Base-by-base conservation (phyloP, 2,329 filamentous ascomycete species). In the Calonectria honghensis region DNA sequence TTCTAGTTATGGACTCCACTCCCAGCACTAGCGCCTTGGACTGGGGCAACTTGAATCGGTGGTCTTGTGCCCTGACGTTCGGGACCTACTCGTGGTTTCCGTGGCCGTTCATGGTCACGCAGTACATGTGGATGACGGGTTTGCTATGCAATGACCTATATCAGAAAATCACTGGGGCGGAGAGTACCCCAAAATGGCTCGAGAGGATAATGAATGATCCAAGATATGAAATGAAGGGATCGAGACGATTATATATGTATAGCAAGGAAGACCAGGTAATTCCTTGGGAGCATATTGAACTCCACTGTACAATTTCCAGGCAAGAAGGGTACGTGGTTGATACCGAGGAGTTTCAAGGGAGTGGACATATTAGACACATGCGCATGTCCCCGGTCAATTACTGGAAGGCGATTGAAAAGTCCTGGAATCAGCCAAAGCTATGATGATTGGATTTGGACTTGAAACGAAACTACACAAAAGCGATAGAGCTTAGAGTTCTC, bases 21-120 rank as follows among this genome's bases (percentile, higher is more conserved):
- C 51, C 51, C 7, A 18, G 51, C 16, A 54, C 51, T 4, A 31
- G 27, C 29, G 51, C 27, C 14, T 11, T 54, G 14, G 27, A 31
- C 29, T 54, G 51, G 51, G 51, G 51, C 29, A 54, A 54, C 29
- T 32, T 54, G 51, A 54, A 20, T 16, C 27, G 51, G 16, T 54
- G 51, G 51, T 54, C 51, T 20, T 6, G 29, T 11, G 51, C 51
- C 51, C 20, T 54, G 51, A 7, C 51, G 14, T 6, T 54, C 16
- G 51, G 29, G 7, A 54, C 16, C 3, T 54, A 20, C 18, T 6
- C 14, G 27, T n/a, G 16, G 29, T 54, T 54, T 54, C 51, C 51
- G 32, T 54, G 51, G 51, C 51, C 51, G 10, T 54, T 54, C 18
- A n/a, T 54, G 18, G 29, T 54, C 27, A 54, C 51, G 7, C 51